phyloP scores from a whole-genome alignment of 192 early-diverging fungal species.

The Coemansia sp. region DNA sequence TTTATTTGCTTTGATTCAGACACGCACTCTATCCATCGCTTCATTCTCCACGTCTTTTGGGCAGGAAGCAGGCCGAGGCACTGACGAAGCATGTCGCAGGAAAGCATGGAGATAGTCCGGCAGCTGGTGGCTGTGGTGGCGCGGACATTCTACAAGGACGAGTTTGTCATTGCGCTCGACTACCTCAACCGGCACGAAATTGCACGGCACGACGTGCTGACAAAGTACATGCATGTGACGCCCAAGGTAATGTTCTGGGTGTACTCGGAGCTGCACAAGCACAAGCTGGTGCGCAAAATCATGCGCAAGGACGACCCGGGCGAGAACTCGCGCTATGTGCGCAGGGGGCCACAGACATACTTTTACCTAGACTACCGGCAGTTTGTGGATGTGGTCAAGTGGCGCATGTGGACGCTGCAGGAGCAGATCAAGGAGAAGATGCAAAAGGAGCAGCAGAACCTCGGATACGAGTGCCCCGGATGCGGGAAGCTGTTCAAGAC shows the following conservation, averaged over 20 bases:
- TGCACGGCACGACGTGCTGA: constrained; percentile 76
- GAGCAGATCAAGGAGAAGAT: constrained; percentile 55
- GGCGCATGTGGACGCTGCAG: constrained; percentile 84
- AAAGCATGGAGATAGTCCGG: constrained; percentile 52
- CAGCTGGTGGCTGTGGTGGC: constrained; percentile 67
- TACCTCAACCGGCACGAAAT: constrained; percentile 68
- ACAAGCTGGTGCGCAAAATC: constrained; percentile 58
- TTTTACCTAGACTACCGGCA: constrained; percentile 91
- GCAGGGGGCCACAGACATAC: constrained; percentile 54
- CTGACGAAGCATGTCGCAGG: constrained; percentile 25
- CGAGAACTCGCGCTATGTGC: constrained; percentile 47
- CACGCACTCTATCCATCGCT: too few species aligned
- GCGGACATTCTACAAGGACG: constrained; percentile 81
- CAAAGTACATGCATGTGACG: constrained; percentile 59
- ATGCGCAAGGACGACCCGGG: constrained; percentile 28
- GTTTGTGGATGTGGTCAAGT: constrained; percentile 92
- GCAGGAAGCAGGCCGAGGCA: too few species aligned
- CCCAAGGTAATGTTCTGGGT: constrained; percentile 70
- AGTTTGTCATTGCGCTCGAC: constrained; percentile 78
- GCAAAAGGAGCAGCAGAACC: constrained; percentile 66
- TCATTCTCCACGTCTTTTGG: too few species aligned
- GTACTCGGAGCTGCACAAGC: constrained; percentile 73
- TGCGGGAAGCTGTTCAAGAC: constrained; percentile 60
- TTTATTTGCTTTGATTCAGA: neutral
- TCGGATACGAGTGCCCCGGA: constrained; percentile 62